A percentile compares a stretch with the other conserved stretches of the same genome.
phyloP scores from a whole-genome alignment of 768 basidiomycete species.

The Termitomyces sp. region DNA sequence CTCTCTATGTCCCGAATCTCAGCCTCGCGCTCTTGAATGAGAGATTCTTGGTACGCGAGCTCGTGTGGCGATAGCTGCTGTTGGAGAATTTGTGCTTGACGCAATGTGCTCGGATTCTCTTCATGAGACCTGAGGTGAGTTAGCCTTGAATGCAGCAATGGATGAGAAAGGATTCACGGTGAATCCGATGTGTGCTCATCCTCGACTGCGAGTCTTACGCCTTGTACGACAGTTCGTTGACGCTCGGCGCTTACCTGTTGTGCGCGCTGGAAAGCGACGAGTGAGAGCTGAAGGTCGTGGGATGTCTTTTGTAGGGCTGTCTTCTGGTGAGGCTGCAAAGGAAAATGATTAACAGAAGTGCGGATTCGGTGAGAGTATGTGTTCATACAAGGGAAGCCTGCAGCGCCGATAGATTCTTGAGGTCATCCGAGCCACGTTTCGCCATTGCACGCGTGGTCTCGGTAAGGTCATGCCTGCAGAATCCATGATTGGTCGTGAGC shows the following conservation, averaged over 20 bases:
- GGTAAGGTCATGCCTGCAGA: conserved; percentile 80
- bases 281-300: conserved; percentile 84
- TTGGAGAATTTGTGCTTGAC: conserved; percentile 67
- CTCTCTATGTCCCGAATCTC: conserved; percentile 97
- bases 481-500: background rate
- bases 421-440: conserved; percentile 87
- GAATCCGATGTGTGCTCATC: conserved; percentile 43
- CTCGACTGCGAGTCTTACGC: conserved; percentile 79
- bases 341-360: background rate
- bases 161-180: conserved; percentile 15
- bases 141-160: background rate
- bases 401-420: conserved; percentile 80
- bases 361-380: background rate
- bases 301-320: conserved; percentile 87
- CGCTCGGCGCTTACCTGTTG: conserved; percentile 87
- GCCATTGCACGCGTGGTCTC: conserved; percentile 94
- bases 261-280: conserved; percentile 88
- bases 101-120: conserved; percentile 47
- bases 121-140: conserved; percentile 24
- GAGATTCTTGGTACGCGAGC: conserved; percentile 91
- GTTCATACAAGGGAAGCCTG: conserved; percentile 53
- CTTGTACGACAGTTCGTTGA: conserved; percentile 85
- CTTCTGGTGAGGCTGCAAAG: conserved; percentile 71
- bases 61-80: conserved; percentile 83
- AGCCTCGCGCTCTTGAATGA: conserved; percentile 89